phyloP scores from a whole-genome alignment of 257 asterid species.

The Solanum sejunctum region DNA sequence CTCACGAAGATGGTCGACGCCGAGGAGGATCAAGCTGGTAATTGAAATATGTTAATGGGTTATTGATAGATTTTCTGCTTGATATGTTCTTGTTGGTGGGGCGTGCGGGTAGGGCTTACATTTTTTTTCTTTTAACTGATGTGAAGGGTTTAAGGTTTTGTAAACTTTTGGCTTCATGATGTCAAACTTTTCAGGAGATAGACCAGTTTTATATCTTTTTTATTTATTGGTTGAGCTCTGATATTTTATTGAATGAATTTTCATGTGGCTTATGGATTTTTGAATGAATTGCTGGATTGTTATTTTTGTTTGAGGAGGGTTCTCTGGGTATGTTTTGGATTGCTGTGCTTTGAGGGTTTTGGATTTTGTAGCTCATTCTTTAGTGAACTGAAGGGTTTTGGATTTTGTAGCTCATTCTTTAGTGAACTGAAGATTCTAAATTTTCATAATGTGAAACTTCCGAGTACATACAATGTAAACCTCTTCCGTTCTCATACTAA shows the following conservation, averaged over 20 bases:
- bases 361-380: not conserved
- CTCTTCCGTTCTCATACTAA: not conserved
- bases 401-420: no score
- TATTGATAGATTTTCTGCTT: no score
- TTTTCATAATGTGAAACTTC: conserved; percentile 76
- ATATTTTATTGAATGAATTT: not conserved
- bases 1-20: no score
- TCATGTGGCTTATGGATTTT: not conserved
- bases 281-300: not conserved
- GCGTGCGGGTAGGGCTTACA: no score
- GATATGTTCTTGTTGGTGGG: no score
- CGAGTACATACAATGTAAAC: conserved; percentile 57
- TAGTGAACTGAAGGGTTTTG: no score
- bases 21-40: no score
- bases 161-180: conserved; percentile 89
- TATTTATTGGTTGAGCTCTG: not conserved
- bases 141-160: not conserved
- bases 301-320: no score
- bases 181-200: conserved; percentile 90
- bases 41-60: no score
- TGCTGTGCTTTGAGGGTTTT: not conserved
- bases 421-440: conserved; percentile 19
- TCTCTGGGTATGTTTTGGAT: no score
- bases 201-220: conserved; percentile 58
- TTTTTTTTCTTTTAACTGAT: no score